A percentile compares a stretch with the other conserved stretches of the same genome.
phyloP scores from a whole-genome alignment of 2,329 filamentous ascomycete genomes.

The Neopestalotiopsis sp. region DNA sequence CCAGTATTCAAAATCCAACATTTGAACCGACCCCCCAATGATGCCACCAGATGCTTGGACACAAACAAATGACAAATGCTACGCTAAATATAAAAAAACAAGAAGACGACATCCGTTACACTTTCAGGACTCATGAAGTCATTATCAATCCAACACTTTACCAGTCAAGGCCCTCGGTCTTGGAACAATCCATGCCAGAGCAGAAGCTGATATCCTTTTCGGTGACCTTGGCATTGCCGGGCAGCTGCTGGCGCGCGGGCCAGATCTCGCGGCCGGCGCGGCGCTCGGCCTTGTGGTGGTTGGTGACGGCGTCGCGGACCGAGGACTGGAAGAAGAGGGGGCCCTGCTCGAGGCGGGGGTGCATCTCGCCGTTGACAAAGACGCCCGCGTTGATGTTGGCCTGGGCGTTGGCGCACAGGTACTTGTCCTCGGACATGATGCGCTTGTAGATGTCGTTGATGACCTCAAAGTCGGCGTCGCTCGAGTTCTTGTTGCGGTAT shows the following conservation, averaged over 20 bases:
- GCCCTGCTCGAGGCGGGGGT: constrained; percentile 64
- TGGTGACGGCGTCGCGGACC: constrained; percentile 52
- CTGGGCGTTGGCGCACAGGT: constrained; percentile 63
- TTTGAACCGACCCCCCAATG: not conserved
- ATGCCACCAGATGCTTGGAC: not conserved
- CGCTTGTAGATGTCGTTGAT: constrained; percentile 67
- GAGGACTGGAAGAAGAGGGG: constrained; percentile 61
- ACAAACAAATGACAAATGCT: not conserved
- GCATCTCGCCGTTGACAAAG: constrained; percentile 67
- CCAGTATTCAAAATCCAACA: not conserved
- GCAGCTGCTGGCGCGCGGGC: constrained; percentile 45
- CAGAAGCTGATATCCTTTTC: constrained; percentile 8
- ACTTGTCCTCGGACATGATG: constrained; percentile 69
- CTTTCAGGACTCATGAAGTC: not conserved
- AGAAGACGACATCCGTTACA: not conserved
- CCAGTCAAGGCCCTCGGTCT: constrained; percentile 10
- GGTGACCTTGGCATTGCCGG: not conserved
- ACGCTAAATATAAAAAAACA: not conserved
- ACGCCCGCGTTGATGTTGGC: constrained; percentile 65
- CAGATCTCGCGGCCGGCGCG: constrained; percentile 52
- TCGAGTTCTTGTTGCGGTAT: constrained; percentile 64
- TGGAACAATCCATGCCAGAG: constrained; percentile 3
- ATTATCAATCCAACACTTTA: not conserved
- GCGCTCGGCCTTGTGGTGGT: constrained; percentile 53
- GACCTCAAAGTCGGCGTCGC: constrained; percentile 60